Base-by-base conservation (phyloP, 2,329 filamentous ascomycete species). In the Colletotrichum destructivum region DNA sequence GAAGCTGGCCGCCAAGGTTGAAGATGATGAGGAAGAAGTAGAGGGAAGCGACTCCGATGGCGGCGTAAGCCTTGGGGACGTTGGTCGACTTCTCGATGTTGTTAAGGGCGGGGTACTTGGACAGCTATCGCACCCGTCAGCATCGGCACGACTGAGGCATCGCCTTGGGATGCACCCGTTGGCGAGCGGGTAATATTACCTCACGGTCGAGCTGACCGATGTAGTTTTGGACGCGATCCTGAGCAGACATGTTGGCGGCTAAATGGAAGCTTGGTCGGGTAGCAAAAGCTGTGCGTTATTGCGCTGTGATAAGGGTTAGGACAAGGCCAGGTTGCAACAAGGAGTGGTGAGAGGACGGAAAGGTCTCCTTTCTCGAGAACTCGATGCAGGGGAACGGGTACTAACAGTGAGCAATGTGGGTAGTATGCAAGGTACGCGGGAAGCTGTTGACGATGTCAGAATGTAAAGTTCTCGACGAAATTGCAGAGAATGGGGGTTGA, bases 11-110 rank as follows among this genome's bases (percentile, higher is more conserved):
- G 75, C 92, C 94, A 75, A 96, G 93, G 89, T 97, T 97, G 88
- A 97, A 95, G 86, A 96, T 91, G 84, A 96, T 94, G 77, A 96
- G 90, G 87, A 96, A 94, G 86, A 96, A 94, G 88, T 97, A 97
- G 76, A 95, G 89, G 62, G 91, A 91, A 72, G 84, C 92, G 70
- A 94, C 80, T 78, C 94, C 94, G 77, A 96, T 91, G 80, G 93
- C 88, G 75, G 90, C 92, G 82, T 97, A 96, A 79, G 93, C 92
- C 88, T 97, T 97, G 81, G 94, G 94, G 62, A 96, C 89, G 70
- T 89, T 91, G 75, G 92, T 93, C 84, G 93, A 91, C 88, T 92
- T 93, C 90, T 97, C 94, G 79, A 96, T 89, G 86, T 96, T 94
- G 89, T 91, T 93, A 82, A 96, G 89, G 79, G 88, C 84, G 78